Evolutionary conservation across 2,329 filamentous ascomycete species (phyloP).

Genomic region (Diaporthe sp.): DNA sequence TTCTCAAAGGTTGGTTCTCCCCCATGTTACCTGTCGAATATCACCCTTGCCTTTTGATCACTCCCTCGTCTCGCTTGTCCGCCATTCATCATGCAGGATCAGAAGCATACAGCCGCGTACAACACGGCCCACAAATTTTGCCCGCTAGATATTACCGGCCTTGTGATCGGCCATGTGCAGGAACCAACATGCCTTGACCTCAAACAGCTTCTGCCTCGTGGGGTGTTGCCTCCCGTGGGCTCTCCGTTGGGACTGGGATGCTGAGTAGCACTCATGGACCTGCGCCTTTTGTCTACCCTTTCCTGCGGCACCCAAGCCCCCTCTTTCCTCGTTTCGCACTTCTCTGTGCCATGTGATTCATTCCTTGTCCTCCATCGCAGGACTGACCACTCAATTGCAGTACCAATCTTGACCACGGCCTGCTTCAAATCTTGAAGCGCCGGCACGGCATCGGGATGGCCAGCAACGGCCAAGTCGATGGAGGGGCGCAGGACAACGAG

Average conservation of each 20-base stretch:
- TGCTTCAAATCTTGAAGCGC: background rate
- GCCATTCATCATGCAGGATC: background rate
- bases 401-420: background rate
- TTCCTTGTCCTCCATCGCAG: background rate
- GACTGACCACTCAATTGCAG: slow-evolving; percentile 5
- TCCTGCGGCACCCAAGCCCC: background rate
- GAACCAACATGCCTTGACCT: slow-evolving; percentile 18
- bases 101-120: slow-evolving; percentile 21
- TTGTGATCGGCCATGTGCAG: slow-evolving; percentile 9
- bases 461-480: slow-evolving; percentile 7
- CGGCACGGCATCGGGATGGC: slow-evolving; percentile 1
- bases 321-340: background rate
- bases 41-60: background rate
- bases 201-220: slow-evolving; percentile 21
- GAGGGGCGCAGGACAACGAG: background rate
- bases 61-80: slow-evolving; percentile 16
- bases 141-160: background rate
- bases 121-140: slow-evolving; percentile 21
- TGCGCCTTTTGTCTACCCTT: background rate
- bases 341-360: background rate
- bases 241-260: background rate
- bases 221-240: slow-evolving; percentile 5
- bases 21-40: slow-evolving; percentile 3
- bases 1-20: background rate
- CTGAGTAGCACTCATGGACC: background rate